Conservation (phyloP, 306 rosid species). For the Herpetospermum pedunculosum region DNA sequence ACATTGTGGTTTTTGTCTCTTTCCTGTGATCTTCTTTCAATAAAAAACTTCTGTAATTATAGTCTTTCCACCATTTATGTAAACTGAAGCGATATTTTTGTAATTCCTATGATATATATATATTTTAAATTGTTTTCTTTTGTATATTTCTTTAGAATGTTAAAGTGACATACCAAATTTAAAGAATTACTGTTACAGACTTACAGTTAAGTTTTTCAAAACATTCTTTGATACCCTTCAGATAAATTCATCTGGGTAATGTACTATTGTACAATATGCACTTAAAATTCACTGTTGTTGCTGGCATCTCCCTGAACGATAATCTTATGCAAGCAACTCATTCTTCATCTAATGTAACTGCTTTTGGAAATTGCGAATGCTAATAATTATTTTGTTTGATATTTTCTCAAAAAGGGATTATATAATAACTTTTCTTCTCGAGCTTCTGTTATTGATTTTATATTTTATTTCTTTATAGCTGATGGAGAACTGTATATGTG, state of each 20-base stretch:
- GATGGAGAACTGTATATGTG: conserved; percentile 89
- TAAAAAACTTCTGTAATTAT: background rate
- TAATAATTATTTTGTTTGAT: background rate
- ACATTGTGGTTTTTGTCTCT: background rate
- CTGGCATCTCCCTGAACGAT: background rate
- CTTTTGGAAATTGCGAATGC: background rate
- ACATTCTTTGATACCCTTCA: background rate
- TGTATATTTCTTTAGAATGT: background rate
- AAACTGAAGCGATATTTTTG: background rate
- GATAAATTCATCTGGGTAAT: background rate
- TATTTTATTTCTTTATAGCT: conserved; percentile 25
- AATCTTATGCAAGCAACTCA: background rate
- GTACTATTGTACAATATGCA: background rate
- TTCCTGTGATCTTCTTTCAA: background rate
- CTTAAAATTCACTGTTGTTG: background rate
- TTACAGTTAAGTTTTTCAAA: background rate
- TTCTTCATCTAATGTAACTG: background rate
- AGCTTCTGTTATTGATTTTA: background rate
- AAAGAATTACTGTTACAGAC: background rate
- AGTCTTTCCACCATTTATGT: background rate
- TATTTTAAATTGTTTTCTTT: background rate
- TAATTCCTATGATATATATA: background rate
- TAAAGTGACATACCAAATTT: background rate
- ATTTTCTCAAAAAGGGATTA: background rate
- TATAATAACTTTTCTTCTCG: background rate